These are phyloP conservation scores for Tremella mesenterica DNA, from an alignment of 768 basidiomycete species.

Conservation along the genomic window DNA sequence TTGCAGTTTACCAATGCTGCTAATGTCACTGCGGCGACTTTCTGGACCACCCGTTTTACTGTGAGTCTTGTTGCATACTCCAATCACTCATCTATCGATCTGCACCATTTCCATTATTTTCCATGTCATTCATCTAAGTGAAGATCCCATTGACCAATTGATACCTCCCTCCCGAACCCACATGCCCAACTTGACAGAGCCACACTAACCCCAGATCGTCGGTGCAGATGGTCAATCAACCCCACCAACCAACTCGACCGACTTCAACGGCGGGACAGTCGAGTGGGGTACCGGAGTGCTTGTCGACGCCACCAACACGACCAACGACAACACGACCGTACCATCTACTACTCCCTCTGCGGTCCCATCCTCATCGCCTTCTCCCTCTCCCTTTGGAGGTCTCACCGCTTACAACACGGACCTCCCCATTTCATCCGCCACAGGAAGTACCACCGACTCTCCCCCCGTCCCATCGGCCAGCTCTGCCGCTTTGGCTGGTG, in stretches of 20 bases:
- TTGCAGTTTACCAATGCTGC: conserved; percentile 38
- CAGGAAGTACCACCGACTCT: background rate
- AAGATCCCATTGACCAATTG: background rate
- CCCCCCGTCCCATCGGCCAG: background rate
- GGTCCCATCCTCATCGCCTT: conserved; percentile 1
- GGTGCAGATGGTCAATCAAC: conserved; percentile 33
- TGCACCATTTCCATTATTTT: too few species aligned
- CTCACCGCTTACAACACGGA: conserved; percentile 1
- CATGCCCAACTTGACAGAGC: too few species aligned
- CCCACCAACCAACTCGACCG: conserved; percentile 28
- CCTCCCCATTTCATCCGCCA: background rate
- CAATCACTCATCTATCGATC: too few species aligned
- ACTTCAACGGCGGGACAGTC: conserved; percentile 27
- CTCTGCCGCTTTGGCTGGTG: background rate
- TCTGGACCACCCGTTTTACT: conserved; percentile 44
- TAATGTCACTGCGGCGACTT: conserved; percentile 14
- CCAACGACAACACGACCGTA: conserved; percentile 6
- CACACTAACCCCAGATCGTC: conserved; percentile 43
- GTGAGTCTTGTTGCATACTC: conserved; percentile 17
- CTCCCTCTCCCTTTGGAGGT: background rate
- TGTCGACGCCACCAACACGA: conserved; percentile 9
- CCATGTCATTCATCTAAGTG: too few species aligned
- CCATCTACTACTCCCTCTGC: conserved; percentile 10
- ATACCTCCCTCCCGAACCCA: too few species aligned
- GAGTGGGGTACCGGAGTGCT: conserved; percentile 32